phyloP scores from a whole-genome alignment of 306 rosid species.

The Dalbergia oliveri region DNA sequence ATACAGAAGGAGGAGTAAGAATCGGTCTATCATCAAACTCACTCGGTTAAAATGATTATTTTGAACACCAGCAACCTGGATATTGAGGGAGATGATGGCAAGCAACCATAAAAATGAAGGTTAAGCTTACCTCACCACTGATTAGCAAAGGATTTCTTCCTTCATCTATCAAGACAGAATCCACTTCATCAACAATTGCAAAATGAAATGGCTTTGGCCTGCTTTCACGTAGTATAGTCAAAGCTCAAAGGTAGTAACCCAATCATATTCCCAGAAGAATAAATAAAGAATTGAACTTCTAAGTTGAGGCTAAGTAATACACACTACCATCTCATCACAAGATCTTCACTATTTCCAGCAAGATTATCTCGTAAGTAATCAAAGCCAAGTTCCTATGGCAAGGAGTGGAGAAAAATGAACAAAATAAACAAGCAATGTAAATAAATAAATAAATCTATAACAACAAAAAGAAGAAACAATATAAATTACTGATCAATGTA shows the following conservation, averaged over 20 bases:
- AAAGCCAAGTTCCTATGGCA: slow-evolving; percentile 90
- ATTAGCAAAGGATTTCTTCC: slow-evolving; percentile 98
- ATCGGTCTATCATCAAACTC: slow-evolving; percentile 18
- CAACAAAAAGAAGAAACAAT: slow-evolving; percentile 34
- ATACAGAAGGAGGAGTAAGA: slow-evolving; percentile 53
- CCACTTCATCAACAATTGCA: slow-evolving; percentile 98
- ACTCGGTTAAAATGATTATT: slow-evolving; percentile 34
- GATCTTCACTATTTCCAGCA: slow-evolving; percentile 82
- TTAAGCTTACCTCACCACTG: slow-evolving; percentile 84
- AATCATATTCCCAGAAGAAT: slow-evolving; percentile 21
- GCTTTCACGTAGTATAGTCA: slow-evolving; percentile 45
- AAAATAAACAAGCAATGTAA: slow-evolving; percentile 23
- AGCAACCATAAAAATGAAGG: slow-evolving; percentile 20
- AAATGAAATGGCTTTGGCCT: slow-evolving; percentile 99
- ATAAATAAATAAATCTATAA: slow-evolving; percentile 39
- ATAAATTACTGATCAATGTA: slow-evolving; percentile 38
- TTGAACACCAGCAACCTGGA: slow-evolving; percentile 38
- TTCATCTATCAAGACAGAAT: slow-evolving; percentile 94
- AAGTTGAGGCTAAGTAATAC: slow-evolving; percentile 36
- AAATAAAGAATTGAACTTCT: slow-evolving; percentile 25
- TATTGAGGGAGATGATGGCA: slow-evolving; percentile 26
- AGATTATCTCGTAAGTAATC: slow-evolving; percentile 98
- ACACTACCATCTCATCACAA: slow-evolving; percentile 95
- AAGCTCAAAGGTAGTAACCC: slow-evolving; percentile 17
- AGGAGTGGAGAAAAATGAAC: slow-evolving; percentile 22